phyloP scores from a whole-genome alignment of 2,329 filamentous ascomycete species.

The Phialophora chinensis region DNA sequence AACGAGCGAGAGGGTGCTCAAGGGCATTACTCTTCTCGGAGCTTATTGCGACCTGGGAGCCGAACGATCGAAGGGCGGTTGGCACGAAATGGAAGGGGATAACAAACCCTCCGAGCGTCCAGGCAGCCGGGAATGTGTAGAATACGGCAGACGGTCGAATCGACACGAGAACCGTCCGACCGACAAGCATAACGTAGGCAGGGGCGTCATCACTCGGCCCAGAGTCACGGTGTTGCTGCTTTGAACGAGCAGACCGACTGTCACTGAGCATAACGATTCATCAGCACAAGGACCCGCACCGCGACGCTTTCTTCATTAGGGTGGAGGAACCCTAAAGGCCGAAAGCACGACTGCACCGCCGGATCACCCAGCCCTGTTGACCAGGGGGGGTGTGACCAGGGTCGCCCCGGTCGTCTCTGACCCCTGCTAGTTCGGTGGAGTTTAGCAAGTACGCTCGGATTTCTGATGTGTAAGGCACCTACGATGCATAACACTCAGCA shows the following conservation, averaged over 20 bases:
- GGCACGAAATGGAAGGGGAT: not conserved
- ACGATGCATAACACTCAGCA: conserved; percentile 26
- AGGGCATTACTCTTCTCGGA: conserved; percentile 17
- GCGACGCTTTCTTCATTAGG: conserved; percentile 3
- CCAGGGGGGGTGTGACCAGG: not conserved
- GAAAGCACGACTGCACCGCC: not conserved
- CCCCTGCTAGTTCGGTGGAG: not conserved
- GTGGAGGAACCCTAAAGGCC: not conserved
- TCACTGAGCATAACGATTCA: conserved; percentile 9
- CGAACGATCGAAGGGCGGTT: not conserved
- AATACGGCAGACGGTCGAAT: conserved; percentile 1
- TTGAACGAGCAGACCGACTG: conserved; percentile 19
- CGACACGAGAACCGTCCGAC: conserved; percentile 1
- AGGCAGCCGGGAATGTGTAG: conserved; percentile 18
- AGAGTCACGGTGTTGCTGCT: conserved; percentile 1
- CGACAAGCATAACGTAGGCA: not conserved
- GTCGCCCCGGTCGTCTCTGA: not conserved
- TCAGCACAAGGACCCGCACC: conserved; percentile 10
- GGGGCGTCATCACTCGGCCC: conserved; percentile 1
- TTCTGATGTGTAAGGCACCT: conserved; percentile 30
- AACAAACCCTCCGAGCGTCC: conserved; percentile 26
- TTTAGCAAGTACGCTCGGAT: conserved; percentile 6
- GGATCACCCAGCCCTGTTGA: not conserved
- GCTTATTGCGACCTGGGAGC: conserved; percentile 13
- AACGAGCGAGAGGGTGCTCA: not conserved